A percentile compares a stretch with the other conserved stretches of the same genome.
Conservation (phyloP, 768 basidiomycete species). For the Pleurotus eryngii region DNA sequence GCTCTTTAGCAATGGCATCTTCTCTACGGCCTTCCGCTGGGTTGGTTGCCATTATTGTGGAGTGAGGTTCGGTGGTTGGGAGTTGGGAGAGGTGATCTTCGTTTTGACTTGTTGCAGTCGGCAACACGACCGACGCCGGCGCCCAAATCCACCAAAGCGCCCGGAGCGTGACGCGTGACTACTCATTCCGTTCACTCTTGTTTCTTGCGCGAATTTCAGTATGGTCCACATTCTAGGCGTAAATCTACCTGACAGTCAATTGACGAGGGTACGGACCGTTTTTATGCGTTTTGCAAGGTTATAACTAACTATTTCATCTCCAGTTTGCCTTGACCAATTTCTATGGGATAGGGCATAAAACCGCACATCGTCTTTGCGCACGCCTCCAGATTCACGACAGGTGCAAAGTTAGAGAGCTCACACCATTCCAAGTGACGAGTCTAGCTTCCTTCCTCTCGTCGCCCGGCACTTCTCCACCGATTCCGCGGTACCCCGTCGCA, state of each 20-base stretch:
- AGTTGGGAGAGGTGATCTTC: too few relatives aligned
- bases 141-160: not conserved
- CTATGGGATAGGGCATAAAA: slow-evolving; percentile 81
- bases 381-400: slow-evolving; percentile 89
- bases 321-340: slow-evolving; percentile 90
- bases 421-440: slow-evolving; percentile 83
- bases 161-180: not conserved
- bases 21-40: slow-evolving; percentile 84
- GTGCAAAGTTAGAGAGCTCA: slow-evolving; percentile 76
- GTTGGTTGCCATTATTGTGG: slow-evolving; percentile 60
- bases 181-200: not conserved
- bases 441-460: slow-evolving; percentile 95
- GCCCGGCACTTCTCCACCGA: slow-evolving; percentile 68
- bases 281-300: not conserved
- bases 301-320: slow-evolving; percentile 23
- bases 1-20: slow-evolving; percentile 81
- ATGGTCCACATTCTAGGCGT: slow-evolving; percentile 91
- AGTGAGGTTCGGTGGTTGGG: too few relatives aligned
- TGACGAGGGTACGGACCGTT: slow-evolving; percentile 59
- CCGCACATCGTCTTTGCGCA: slow-evolving; percentile 80
- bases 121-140: too few relatives aligned
- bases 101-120: too few relatives aligned
- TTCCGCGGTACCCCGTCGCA: slow-evolving; percentile 68
- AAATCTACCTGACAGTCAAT: slow-evolving; percentile 71
- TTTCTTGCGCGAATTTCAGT: slow-evolving; percentile 10